Evolutionary conservation across 129 eudicot species (phyloP).

Genomic region (Centaurea solstitialis): DNA sequence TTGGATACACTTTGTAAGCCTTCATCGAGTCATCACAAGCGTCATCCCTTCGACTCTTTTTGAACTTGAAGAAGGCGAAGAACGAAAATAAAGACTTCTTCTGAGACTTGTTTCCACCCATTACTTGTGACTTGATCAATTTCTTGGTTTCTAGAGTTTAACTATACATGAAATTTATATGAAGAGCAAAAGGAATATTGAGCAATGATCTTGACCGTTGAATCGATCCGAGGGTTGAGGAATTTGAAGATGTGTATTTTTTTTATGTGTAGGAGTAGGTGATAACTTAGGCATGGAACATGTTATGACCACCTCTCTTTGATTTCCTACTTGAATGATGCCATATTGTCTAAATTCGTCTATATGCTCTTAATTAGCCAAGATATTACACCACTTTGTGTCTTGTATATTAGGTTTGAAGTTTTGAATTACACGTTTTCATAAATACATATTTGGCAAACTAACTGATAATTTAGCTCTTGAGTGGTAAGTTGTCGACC

Average conservation of each 20-base stretch:
- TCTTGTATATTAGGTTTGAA: neutral
- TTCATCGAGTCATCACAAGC: constrained; percentile 20
- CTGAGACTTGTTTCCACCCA: neutral
- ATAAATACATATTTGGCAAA: neutral
- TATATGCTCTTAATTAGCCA: neutral
- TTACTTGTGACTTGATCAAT: neutral
- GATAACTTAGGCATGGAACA: constrained; percentile 13
- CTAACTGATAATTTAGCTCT: neutral
- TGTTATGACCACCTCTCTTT: constrained; percentile 5
- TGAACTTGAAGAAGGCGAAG: neutral
- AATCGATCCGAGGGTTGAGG: neutral
- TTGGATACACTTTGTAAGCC: constrained; percentile 35
- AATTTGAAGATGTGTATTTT: neutral
- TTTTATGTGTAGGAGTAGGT: constrained; percentile 11
- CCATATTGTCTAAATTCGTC: neutral
- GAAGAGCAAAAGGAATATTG: neutral
- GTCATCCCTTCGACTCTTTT: constrained; percentile 2
- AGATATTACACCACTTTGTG: neutral
- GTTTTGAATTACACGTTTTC: neutral
- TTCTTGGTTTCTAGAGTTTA: constrained; percentile 5
- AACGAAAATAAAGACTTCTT: neutral
- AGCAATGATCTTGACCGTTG: constrained; percentile 9
- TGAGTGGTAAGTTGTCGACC: neutral
- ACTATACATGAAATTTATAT: constrained; percentile 2
- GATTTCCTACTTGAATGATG: neutral